Conservation (phyloP, 306 rosid species). For the Astragalus membranaceus region DNA sequence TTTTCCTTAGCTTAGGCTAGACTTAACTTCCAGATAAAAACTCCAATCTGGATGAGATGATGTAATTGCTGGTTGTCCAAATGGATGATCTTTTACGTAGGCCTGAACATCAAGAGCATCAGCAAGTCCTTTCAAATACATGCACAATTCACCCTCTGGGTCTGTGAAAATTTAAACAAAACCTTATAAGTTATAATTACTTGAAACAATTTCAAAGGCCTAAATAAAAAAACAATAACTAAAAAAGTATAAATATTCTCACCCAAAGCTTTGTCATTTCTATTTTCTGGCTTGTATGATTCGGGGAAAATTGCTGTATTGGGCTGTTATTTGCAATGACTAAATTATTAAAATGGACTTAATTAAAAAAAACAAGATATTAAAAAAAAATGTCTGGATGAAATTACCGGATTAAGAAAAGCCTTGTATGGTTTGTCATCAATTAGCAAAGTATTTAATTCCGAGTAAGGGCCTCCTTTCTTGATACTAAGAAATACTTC, state of each 20-base stretch:
- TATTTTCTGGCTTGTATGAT: neutral
- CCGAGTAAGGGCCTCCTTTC: constrained; percentile 1
- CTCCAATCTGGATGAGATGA: constrained; percentile 23
- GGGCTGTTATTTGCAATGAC: neutral
- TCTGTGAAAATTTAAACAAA: neutral
- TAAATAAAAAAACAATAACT: neutral
- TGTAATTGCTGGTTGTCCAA: constrained; percentile 19
- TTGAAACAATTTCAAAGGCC: neutral
- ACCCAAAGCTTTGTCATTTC: constrained; percentile 14
- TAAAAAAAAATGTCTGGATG: fast-evolving
- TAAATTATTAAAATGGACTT: neutral
- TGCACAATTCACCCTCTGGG: constrained; percentile 8
- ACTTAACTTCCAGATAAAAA: neutral
- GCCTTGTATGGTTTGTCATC: constrained; percentile 22
- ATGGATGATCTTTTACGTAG: constrained; percentile 21
- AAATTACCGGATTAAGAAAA: constrained; percentile 16
- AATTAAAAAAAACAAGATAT: neutral
- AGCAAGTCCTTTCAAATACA: constrained; percentile 11
- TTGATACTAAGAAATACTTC: neutral
- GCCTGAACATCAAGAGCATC: constrained; percentile 11
- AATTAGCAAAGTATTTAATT: constrained; percentile 17
- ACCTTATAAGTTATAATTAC: too few relatives aligned
- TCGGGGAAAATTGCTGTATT: neutral
- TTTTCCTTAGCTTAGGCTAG: neutral
- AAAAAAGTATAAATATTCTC: neutral